Evolutionary conservation across 1,284 basidiomycete species (phyloP).

Genomic region (Rhodotorula sp.): DNA sequence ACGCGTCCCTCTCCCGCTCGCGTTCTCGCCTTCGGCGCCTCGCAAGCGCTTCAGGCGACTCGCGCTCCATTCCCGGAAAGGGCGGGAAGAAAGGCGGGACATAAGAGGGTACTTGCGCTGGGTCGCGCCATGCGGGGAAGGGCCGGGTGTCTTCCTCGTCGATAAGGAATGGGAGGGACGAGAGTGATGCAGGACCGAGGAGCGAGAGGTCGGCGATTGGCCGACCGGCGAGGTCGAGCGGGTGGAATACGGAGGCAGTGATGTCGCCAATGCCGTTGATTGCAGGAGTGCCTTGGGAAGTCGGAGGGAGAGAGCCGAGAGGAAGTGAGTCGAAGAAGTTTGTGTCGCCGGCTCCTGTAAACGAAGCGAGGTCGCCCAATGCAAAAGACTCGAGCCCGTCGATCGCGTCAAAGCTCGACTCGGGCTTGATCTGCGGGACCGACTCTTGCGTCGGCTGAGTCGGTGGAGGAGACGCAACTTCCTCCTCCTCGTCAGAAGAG

Average conservation of each 20-base stretch:
- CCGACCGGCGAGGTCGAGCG: constrained; percentile 22
- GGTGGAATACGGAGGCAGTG: constrained; percentile 21
- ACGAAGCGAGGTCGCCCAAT: not conserved
- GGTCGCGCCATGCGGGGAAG: constrained; percentile 24
- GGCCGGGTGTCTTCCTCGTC: not conserved
- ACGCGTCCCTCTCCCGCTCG: constrained; percentile 19
- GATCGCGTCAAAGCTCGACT: not conserved
- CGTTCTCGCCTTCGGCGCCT: constrained; percentile 28
- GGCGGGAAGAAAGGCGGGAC: constrained; percentile 41
- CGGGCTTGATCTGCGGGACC: not conserved
- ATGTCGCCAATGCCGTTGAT: constrained; percentile 17
- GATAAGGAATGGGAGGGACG: not conserved
- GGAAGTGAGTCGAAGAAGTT: constrained; percentile 28
- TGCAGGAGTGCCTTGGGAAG: not conserved
- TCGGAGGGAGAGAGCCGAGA: not conserved
- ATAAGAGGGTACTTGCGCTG: constrained; percentile 17
- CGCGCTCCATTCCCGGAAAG: constrained; percentile 38
- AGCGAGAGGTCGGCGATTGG: constrained; percentile 11
- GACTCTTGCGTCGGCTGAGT: not conserved
- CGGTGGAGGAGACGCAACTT: constrained; percentile 16
- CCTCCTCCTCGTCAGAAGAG: constrained; percentile 11
- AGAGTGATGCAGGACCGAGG: constrained; percentile 1
- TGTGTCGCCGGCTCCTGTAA: not conserved
- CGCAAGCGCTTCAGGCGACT: constrained; percentile 24
- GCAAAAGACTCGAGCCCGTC: not conserved